These are phyloP conservation scores for Sphaerosporella brunnea DNA, from an alignment of 495 filamentous ascomycete genomes.

Conservation along the genomic window DNA sequence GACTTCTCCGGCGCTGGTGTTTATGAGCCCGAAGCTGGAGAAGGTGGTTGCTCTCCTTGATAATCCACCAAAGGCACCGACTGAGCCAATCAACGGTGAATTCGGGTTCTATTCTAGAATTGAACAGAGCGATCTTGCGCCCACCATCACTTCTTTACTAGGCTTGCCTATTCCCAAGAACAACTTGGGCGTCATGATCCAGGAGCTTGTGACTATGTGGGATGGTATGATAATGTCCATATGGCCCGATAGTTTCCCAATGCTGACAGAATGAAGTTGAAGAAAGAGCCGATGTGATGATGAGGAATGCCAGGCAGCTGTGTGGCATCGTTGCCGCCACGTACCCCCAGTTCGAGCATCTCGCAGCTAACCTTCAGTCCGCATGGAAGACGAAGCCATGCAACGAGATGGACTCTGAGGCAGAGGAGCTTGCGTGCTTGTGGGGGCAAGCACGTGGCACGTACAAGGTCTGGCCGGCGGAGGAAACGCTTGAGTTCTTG, in stretches of 20 bases:
- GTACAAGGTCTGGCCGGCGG: neutral
- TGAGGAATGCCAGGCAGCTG: conserved; percentile 64
- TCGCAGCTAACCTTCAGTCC: conserved; percentile 4
- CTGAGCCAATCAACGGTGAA: conserved; percentile 29
- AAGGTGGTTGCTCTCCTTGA: conserved; percentile 31
- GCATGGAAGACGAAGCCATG: conserved; percentile 34
- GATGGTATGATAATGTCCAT: conserved; percentile 25
- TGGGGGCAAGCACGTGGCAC: conserved; percentile 10
- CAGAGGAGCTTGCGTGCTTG: conserved; percentile 44
- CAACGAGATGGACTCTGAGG: conserved; percentile 28
- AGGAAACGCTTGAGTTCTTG: neutral
- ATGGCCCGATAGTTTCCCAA: too few relatives aligned
- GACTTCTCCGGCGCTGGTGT: conserved; percentile 79
- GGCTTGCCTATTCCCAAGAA: conserved; percentile 86
- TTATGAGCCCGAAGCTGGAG: conserved; percentile 74
- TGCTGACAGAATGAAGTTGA: conserved; percentile 27
- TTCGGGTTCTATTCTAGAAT: conserved; percentile 68
- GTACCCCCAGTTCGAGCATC: conserved; percentile 40
- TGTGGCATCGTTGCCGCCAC: conserved; percentile 51
- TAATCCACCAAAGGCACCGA: conserved; percentile 30
- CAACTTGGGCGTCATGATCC: conserved; percentile 74
- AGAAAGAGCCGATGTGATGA: conserved; percentile 47
- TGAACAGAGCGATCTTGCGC: conserved; percentile 84
- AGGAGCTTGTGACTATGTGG: conserved; percentile 63
- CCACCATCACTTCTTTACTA: conserved; percentile 71